Conservation (phyloP, 257 asterid species). For the Solanum bulbocastanum region DNA sequence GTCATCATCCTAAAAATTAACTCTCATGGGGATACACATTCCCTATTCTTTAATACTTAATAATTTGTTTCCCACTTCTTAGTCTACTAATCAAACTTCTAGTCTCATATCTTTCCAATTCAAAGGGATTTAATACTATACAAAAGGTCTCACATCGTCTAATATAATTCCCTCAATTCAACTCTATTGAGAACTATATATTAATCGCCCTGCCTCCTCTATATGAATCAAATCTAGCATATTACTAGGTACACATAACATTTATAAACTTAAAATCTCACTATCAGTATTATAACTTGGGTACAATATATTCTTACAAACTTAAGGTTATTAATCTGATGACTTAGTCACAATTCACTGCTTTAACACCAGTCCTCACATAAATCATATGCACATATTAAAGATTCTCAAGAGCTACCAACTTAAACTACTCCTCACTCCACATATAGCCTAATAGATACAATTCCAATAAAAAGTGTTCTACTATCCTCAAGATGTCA, state of each 20-base stretch:
- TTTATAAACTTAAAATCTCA: not conserved
- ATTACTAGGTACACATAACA: not conserved
- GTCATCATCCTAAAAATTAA: not conserved
- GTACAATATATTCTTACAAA: not conserved
- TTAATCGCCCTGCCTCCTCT: not conserved
- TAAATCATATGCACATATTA: not conserved
- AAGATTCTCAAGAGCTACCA: not conserved
- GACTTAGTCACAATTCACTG: not conserved
- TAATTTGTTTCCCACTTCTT: not conserved
- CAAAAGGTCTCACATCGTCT: too few relatives aligned
- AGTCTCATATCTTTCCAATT: not conserved
- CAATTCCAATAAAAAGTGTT: too few relatives aligned
- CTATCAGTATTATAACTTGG: not conserved
- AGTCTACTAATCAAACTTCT: too few relatives aligned
- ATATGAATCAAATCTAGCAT: not conserved
- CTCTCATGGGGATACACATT: not conserved
- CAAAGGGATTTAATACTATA: not conserved
- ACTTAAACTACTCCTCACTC: not conserved
- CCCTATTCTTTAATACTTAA: not conserved
- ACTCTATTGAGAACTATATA: too few relatives aligned
- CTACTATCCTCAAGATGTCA: too few relatives aligned
- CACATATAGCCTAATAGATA: too few relatives aligned
- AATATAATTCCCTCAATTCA: not conserved
- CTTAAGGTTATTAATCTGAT: not conserved
- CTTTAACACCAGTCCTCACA: too few relatives aligned